Evolutionary conservation across 1,284 basidiomycete genomes (phyloP), one percentile per base, ranked within the genome.

Genomic region (Neonothopanus nambi): DNA sequence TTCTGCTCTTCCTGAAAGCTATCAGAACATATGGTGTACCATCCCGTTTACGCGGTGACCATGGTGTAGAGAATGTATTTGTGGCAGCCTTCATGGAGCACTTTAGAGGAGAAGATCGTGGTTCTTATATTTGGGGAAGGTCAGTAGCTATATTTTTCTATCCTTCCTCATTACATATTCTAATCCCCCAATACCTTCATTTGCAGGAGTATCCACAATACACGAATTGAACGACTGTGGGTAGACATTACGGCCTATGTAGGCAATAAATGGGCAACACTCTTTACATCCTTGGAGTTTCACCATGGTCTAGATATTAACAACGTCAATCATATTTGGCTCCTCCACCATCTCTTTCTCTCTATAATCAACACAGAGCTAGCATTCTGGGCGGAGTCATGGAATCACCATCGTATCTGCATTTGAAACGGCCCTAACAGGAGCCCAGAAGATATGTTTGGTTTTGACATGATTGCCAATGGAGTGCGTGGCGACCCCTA

Each of bases 71-170:
- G 55, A 70, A 70, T 46, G 18, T 65, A 3, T 36, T 38, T 13
- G 65, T 69, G 2, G 65, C 64, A 3, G 42, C 43, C 3, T 60
- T 50, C 18, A 67, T 69, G 66, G 65, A 69, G 33, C 51, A 57
- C 18, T 12, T 47, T 3, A 39, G 55, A 2, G 67, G 66, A 15
- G 18, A 35, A 0, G 52, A 44, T 7, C 53, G 64, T 3, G 65
- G 65, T 0, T 66, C 66, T 1, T 69, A 67, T 54, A 67, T 69
- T 24, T 66, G 60, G 61, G 67, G 67, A 28, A 52, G 60, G 63
- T 66, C 28, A 18, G 61, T 60, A 8, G 40, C 23, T 36, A 15
- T 30, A 30, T 30, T 36, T 15, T 38, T 24, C 26, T 35, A 24
- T 23, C 43, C 26, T 12, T 39, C 9, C 42, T 30, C 17, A 30